Percentiles rank a stretch among this genome's conserved stretches.
Evolutionary conservation across 306 rosid species (phyloP).

Genomic region (Prosopis cineraria): DNA sequence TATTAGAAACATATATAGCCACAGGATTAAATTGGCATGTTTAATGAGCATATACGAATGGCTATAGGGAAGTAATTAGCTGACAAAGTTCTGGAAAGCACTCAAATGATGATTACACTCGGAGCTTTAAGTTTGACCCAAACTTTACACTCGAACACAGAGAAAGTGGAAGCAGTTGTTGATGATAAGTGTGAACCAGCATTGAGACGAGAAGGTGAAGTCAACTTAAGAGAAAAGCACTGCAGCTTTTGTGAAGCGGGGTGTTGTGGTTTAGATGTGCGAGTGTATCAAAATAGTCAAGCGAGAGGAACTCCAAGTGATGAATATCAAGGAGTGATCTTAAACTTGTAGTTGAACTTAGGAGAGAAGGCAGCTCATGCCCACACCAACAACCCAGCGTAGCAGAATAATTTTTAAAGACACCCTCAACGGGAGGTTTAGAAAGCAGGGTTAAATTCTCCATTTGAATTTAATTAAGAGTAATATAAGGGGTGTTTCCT

Average conservation of each 20-base stretch:
- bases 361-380: no score
- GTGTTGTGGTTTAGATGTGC: no score
- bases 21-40: background rate
- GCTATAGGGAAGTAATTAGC: constrained; percentile 3
- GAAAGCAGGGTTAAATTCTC: background rate
- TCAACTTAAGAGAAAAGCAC: background rate
- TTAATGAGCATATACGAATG: background rate
- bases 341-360: no score
- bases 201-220: background rate
- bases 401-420: no score
- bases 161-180: background rate
- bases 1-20: background rate
- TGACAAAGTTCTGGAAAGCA: constrained; percentile 9
- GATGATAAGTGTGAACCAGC: background rate
- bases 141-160: background rate
- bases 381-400: no score
- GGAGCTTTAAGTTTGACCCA: constrained; percentile 4
- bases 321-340: no score
- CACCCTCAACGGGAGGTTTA: no score
- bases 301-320: no score
- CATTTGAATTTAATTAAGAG: background rate
- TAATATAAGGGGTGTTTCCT: no score
- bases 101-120: background rate
- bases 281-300: no score
- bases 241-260: background rate